Evolutionary conservation across 352 stramenopile species (phyloP).

Genomic region (Phytophthora citrophthora): DNA sequence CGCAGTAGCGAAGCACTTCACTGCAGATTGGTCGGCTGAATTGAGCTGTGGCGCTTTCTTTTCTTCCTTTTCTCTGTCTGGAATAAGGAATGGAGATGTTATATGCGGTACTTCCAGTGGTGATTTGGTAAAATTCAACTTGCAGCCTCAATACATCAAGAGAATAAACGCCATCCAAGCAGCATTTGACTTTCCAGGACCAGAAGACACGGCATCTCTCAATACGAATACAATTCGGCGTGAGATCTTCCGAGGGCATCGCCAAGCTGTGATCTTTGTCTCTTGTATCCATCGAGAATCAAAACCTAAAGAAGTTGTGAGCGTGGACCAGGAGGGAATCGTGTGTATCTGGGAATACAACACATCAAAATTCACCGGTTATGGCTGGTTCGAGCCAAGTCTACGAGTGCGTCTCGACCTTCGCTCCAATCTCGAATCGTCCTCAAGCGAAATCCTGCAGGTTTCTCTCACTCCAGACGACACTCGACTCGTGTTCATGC

Average conservation of each 20-base stretch:
- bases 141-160: conserved; percentile 1
- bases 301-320: conserved; percentile 37
- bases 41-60: conserved; percentile 36
- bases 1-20: conserved; percentile 17
- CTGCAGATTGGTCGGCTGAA: conserved; percentile 15
- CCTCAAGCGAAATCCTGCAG: conserved; percentile 48
- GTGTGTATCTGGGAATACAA: conserved; percentile 55
- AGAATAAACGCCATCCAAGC: conserved; percentile 24
- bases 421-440: not conserved
- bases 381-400: conserved; percentile 50
- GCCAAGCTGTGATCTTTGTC: conserved; percentile 40
- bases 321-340: conserved; percentile 43
- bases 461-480: conserved; percentile 41
- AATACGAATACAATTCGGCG: conserved; percentile 20
- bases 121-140: conserved; percentile 47
- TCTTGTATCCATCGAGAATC: conserved; percentile 26
- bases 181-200: conserved; percentile 35
- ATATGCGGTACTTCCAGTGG: conserved; percentile 39
- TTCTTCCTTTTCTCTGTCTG: conserved; percentile 22
- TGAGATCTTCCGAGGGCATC: conserved; percentile 54
- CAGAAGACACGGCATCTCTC: conserved; percentile 2
- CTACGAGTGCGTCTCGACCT: conserved; percentile 38
- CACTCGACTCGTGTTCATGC: conserved; percentile 49
- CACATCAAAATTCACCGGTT: conserved; percentile 40
- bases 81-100: conserved; percentile 11